phyloP scores from a whole-genome alignment of 495 filamentous ascomycete genomes.

The Penicillium cinerascens region DNA sequence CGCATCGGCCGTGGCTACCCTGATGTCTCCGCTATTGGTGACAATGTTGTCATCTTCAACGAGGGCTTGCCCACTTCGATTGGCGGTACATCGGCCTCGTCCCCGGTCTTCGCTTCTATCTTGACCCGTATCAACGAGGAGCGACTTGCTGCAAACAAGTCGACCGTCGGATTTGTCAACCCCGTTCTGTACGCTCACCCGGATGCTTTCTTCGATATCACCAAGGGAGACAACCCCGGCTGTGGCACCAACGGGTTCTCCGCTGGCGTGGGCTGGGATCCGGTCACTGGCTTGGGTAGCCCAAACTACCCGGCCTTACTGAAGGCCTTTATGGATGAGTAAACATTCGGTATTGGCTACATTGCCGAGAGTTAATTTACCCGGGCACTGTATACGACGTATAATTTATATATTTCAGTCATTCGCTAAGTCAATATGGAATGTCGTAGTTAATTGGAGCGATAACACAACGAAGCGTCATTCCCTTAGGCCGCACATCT shows the following conservation, averaged over 20 bases:
- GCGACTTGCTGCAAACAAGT: constrained; percentile 51
- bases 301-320: constrained; percentile 52
- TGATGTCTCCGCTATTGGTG: constrained; percentile 63
- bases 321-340: constrained; percentile 39
- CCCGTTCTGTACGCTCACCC: constrained; percentile 60
- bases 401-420: no score
- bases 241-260: constrained; percentile 57
- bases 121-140: constrained; percentile 63
- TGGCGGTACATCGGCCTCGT: constrained; percentile 57
- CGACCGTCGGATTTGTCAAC: constrained; percentile 59
- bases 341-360: neutral
- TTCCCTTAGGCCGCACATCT: no score
- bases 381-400: no score
- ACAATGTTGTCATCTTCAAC: constrained; percentile 49
- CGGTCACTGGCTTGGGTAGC: constrained; percentile 60
- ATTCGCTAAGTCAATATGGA: no score
- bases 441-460: no score
- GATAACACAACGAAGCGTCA: no score
- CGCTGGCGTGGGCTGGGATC: constrained; percentile 57
- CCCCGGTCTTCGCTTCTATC: constrained; percentile 55
- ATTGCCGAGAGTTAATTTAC: neutral
- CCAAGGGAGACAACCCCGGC: constrained; percentile 53
- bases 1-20: constrained; percentile 60
- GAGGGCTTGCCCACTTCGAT: constrained; percentile 35
- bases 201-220: constrained; percentile 60